Base-by-base conservation (phyloP, 176 grass and related monocot genomes). In the Carex parvula region DNA sequence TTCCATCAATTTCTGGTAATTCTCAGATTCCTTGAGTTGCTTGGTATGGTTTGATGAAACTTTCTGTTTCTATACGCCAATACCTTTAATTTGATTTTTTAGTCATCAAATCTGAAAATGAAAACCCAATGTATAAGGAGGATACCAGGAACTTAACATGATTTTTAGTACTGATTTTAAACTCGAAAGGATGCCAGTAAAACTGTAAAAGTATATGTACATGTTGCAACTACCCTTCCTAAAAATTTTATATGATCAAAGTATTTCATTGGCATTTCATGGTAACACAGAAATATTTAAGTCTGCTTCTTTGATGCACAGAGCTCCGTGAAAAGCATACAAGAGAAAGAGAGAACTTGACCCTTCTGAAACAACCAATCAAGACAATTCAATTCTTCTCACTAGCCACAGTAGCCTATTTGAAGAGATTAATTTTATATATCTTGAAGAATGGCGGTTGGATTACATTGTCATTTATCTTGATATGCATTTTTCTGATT, bases 261-360 rank as follows among this genome's bases (percentile, higher is more conserved):
- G 71, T 53, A 26, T 75, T 75, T 77, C 32, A 63, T 64, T 20
- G 22, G 16, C n/a, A 35, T 60, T 81, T 61, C 60, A 12, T 44
- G 15, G 37, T 62, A 64, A 41, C 15, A 22, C 17, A 46, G n/a
- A 81, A 60, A 8, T 64, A 61, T 61, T 44, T 64, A 24, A 63
- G 3, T 81, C 4, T 68, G 11, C 72, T 68, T 69, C 22, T 74
- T 79, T 88, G 46, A 80, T 93, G 79, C 86, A 67, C 88, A 95
- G 96, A 95, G 89, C 92, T 95, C 59, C 83, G 85, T 39, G 89
- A 79, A 67, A 99, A 90, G 73, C 91, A 99, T 77, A 90, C 81
- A 91, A 69, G 83, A 73, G 93, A 95, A 56, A 62, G 94, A 75
- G 79, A 85, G 78, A 92, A 92, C 70, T 87, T 99, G 80, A 99